These are phyloP conservation scores for Citrus inodora DNA, from an alignment of 345 rosid genomes.

Conservation along the genomic window DNA sequence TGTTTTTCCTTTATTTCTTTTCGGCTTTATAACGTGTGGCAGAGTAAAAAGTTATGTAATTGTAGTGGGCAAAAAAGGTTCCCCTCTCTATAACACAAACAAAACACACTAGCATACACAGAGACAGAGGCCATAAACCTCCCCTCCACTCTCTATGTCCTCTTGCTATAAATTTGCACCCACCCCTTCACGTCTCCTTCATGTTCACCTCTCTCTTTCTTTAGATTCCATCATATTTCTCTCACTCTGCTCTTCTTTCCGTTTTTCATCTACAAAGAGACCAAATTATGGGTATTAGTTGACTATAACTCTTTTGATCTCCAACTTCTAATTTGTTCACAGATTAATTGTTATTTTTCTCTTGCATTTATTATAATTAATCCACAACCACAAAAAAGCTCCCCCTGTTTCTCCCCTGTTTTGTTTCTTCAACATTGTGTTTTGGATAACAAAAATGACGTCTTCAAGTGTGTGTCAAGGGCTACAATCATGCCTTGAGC, in stretches of 20 bases:
- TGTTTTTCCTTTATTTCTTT: background rate
- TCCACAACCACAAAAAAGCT: background rate
- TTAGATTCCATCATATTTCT: background rate
- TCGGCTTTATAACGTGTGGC: constrained; percentile 18
- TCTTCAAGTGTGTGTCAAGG: constrained; percentile 46
- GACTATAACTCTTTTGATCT: background rate
- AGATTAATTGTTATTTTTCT: background rate
- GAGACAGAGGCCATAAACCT: background rate
- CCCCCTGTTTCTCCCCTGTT: constrained; percentile 26
- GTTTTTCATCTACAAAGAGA: background rate
- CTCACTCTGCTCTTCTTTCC: background rate
- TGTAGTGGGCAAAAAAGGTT: constrained; percentile 17
- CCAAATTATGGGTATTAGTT: background rate
- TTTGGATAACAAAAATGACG: constrained; percentile 27
- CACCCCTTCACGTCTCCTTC: constrained; percentile 27
- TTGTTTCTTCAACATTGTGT: background rate
- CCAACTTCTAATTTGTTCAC: background rate
- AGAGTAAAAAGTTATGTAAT: background rate
- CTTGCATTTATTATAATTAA: background rate
- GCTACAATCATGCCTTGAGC: constrained; percentile 52
- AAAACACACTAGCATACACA: background rate
- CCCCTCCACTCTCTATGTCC: background rate
- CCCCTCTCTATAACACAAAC: background rate
- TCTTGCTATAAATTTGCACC: constrained; percentile 35
- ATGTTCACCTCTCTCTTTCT: constrained; percentile 6